Evolutionary conservation across 169 alveolate genomes (phyloP).

Genomic region (Perkinsus marinus): DNA sequence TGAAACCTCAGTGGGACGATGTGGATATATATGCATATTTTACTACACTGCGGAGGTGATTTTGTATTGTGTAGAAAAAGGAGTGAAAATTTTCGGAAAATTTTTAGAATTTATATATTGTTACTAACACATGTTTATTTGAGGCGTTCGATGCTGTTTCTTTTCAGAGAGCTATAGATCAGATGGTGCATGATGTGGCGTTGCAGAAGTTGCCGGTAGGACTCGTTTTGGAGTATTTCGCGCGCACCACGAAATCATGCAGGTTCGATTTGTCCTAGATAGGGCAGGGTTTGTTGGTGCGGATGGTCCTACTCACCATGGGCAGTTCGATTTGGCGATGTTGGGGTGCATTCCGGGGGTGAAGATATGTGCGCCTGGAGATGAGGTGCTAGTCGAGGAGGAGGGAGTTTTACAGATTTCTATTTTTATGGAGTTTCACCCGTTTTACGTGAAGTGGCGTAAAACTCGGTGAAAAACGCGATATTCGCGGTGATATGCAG

Average conservation of each 20-base stretch:
- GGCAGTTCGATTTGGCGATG: conserved; percentile 54
- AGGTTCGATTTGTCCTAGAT: conserved; percentile 33
- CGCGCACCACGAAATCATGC: background rate
- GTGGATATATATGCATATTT: too few relatives aligned
- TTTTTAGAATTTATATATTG: background rate
- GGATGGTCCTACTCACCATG: conserved; percentile 73
- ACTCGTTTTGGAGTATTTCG: background rate
- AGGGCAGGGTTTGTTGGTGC: conserved; percentile 68
- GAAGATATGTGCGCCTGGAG: conserved; percentile 55
- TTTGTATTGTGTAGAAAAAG: too few relatives aligned
- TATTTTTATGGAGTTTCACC: too few relatives aligned
- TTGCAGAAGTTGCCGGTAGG: conserved; percentile 55
- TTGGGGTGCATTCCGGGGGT: conserved; percentile 53
- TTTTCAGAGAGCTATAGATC: conserved; percentile 68
- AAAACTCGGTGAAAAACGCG: too few relatives aligned
- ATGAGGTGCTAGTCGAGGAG: conserved; percentile 15
- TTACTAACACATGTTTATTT: too few relatives aligned
- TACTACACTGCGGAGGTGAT: too few relatives aligned
- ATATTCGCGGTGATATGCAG: too few relatives aligned
- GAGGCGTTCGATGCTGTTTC: too few relatives aligned
- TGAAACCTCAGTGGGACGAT: too few relatives aligned
- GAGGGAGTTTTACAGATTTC: background rate
- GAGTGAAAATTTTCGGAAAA: too few relatives aligned
- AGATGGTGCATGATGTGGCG: conserved; percentile 55
- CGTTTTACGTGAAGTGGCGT: too few relatives aligned